Base-by-base conservation (phyloP, 352 stramenopile genomes). In the Globisporangium alternatum region DNA sequence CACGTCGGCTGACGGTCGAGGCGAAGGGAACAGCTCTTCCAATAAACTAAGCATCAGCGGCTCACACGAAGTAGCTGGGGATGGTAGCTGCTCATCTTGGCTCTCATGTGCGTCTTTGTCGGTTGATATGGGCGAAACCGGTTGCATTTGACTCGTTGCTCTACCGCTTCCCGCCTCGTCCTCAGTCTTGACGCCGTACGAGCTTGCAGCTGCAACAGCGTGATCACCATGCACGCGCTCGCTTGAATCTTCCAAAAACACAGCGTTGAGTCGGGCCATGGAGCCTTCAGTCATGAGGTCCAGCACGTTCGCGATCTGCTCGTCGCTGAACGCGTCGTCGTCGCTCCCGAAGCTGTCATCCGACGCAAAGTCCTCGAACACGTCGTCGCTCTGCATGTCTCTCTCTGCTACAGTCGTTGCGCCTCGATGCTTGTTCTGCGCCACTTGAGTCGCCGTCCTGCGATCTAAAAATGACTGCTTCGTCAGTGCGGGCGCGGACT, bases 321-420 rank as follows among this genome's bases (percentile, higher is more conserved):
- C 70, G 35, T 89, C 76, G 1, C 70, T 84, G 53, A 78, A 75
- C 17, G 33, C 49, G 22, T 53, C 62, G 15, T 71, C 57, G 3
- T 67, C 62, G 19, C n/a, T 48, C 45, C 5, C 56, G 5, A 62
- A 44, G 25, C 30, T 45, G 33, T 64, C 58, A n/a, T 83, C 72
- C 21, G 76, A 84, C 47, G 47, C 54, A 41, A 84, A 81, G 54
- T 87, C 77, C 56, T 86, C 69, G 64, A 87, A 87, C 59, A 65
- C 67, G 8, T 89, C 65, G 8, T 86, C 77, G 47, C 15, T 61
- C 19, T 73, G 60, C 28, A 64, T 67, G 12, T 19, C 22, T 5
- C 39, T 37, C 25, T 55, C 15, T n/a, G 48, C 51, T 43, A 7
- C 2, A 19, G 28, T 39, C 5, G 33, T 12, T 39, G 7, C 0